Conservation (phyloP, 371 early-diverging fungal genomes). For the Mortierella polycephala region DNA sequence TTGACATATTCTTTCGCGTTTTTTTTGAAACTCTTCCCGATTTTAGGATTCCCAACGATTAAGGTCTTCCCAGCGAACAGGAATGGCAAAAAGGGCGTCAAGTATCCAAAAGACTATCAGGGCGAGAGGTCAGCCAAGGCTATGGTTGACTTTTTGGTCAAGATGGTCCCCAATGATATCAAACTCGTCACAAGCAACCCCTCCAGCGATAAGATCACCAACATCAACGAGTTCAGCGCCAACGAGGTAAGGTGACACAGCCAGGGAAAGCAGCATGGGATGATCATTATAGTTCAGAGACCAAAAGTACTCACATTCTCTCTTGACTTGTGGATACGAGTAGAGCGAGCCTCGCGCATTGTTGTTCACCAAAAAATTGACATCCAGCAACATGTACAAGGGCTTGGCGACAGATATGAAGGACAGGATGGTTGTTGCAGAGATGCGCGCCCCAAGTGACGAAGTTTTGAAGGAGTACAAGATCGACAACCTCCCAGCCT, state of each 20-base stretch:
- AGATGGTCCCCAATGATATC: constrained; percentile 69
- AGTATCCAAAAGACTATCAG: constrained; percentile 81
- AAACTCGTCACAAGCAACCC: constrained; percentile 61
- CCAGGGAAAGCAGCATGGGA: neutral
- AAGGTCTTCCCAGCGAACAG: constrained; percentile 79
- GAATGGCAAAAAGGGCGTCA: constrained; percentile 59
- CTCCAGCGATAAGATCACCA: constrained; percentile 64
- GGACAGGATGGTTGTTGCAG: constrained; percentile 76
- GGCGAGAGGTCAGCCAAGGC: constrained; percentile 83
- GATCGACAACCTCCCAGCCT: constrained; percentile 68
- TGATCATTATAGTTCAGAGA: constrained; percentile 17
- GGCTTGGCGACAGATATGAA: constrained; percentile 83
- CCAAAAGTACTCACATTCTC: neutral
- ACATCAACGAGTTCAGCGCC: constrained; percentile 64
- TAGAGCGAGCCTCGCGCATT: constrained; percentile 72
- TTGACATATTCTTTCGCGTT: neutral
- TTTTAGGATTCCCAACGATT: constrained; percentile 92
- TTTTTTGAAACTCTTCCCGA: neutral
- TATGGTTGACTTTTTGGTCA: constrained; percentile 76
- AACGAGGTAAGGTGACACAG: constrained; percentile 57
- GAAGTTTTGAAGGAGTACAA: constrained; percentile 63
- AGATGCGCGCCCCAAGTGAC: constrained; percentile 69
- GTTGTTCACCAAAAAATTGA: constrained; percentile 79
- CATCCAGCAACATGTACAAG: constrained; percentile 84
- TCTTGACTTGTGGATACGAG: constrained; percentile 1